Base-by-base conservation (phyloP, 2,329 filamentous ascomycete species). In the Arthrocladium fulminans region DNA sequence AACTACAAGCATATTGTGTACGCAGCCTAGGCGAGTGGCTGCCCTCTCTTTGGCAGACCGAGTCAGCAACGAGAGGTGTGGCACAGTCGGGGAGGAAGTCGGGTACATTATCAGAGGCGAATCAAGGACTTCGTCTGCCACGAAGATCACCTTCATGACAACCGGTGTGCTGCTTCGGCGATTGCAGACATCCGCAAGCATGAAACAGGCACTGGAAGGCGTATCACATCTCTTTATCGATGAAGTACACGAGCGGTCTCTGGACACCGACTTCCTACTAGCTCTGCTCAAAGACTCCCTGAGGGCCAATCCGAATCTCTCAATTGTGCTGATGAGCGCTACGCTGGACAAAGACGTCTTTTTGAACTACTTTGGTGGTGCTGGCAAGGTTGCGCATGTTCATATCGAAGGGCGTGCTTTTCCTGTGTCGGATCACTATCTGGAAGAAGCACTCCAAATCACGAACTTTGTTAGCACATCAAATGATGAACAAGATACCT, bases 161-260 rank as follows among this genome's bases (percentile, higher is more conserved):
- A 96, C 90, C 8, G 90, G 90, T 79, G 88, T 98, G 2, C 72
- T 98, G 30, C 75, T 98, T 15, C 76, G 92, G 52, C 81, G 89
- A 10, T 74, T 98, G n/a, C 92, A 98, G 66, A 45, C 45, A 23
- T 54, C 55, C 9, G 39, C 47, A 8, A 53, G 34, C 17, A 37
- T 56, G 20, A 92, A 86, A 0, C 78, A 83, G 17, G 87, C 88
- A 32, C 68, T 98, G 40, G 85, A 86, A 4, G 87, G 96, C 65
- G 83, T 98, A 53, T 96, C 86, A 57, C 92, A 98, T 63, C 80
- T 98, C 6, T 85, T 97, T 15, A 88, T 97, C 38, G 90, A 98
- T 63, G 90, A 98, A 66, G 90, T 97, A 2, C 90, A 98, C 68
- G 90, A 98, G 66, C 81, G 90, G 47, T 94, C 87, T 67, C 72